These are phyloP conservation scores for Nicotiana noctiflora DNA, from an alignment of 257 asterid species.

Conservation along the genomic window DNA sequence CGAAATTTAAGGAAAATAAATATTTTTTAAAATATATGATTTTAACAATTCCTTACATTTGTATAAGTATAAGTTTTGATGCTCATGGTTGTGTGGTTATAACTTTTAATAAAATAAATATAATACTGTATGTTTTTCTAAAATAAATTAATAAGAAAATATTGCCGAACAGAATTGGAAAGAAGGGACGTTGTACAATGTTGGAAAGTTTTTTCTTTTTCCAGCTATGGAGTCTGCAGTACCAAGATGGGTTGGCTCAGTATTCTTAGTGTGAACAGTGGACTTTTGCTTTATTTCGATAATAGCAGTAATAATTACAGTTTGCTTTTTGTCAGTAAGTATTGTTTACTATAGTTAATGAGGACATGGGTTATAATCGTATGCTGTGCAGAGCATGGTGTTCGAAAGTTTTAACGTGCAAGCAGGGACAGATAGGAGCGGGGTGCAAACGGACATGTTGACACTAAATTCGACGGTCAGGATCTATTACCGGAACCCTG, in stretches of 20 bases:
- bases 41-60: too few species aligned
- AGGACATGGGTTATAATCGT: background rate
- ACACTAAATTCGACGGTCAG: slow-evolving; percentile 79
- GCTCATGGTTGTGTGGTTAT: too few species aligned
- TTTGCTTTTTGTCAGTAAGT: slow-evolving; percentile 18
- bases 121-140: too few species aligned
- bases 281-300: background rate
- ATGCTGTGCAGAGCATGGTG: slow-evolving; percentile 43
- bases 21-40: too few species aligned
- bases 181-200: background rate
- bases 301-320: background rate
- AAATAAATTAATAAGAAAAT: too few species aligned
- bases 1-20: too few species aligned
- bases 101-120: too few species aligned
- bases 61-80: too few species aligned
- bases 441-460: slow-evolving; percentile 91
- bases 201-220: background rate
- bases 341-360: background rate
- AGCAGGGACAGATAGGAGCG: slow-evolving; percentile 82
- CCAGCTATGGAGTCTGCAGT: background rate
- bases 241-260: background rate
- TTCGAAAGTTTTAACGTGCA: slow-evolving; percentile 71
- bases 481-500: slow-evolving; percentile 65
- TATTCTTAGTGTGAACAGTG: background rate
- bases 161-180: too few species aligned